These are phyloP conservation scores for Phlebiopsis gigantea DNA, from an alignment of 768 basidiomycete species.

Conservation along the genomic window DNA sequence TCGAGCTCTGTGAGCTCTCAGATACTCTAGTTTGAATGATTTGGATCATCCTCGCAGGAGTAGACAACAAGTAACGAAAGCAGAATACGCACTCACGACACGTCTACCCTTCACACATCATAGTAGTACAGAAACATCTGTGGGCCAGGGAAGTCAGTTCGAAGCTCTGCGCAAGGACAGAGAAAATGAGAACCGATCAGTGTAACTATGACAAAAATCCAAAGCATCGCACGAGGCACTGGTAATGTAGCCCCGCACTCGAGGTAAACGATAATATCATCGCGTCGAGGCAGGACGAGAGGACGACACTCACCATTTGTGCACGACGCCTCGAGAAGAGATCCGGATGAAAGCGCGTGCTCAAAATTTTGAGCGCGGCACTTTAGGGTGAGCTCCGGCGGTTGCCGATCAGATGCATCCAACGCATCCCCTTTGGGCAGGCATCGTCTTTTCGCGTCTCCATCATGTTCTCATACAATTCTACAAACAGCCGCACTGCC, in stretches of 20 bases:
- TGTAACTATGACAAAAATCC: constrained; percentile 85
- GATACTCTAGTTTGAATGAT: constrained; percentile 91
- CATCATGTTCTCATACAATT: too few relatives aligned
- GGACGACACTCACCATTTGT: constrained; percentile 13
- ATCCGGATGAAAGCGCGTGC: neutral
- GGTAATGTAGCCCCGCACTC: constrained; percentile 50
- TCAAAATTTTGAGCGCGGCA: constrained; percentile 11
- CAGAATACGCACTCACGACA: neutral
- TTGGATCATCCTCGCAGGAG: constrained; percentile 46
- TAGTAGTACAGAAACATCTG: neutral
- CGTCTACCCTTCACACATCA: neutral
- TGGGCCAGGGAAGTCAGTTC: constrained; percentile 11
- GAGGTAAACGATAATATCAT: constrained; percentile 49
- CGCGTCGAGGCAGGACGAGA: constrained; percentile 33
- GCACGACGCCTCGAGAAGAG: constrained; percentile 11
- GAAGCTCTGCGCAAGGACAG: neutral
- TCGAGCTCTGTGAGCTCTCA: constrained; percentile 61
- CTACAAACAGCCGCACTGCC: too few relatives aligned
- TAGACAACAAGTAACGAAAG: constrained; percentile 5
- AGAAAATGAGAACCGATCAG: constrained; percentile 51
- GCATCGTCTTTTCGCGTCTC: constrained; percentile 11
- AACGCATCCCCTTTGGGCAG: constrained; percentile 5
- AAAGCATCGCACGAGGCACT: constrained; percentile 49
- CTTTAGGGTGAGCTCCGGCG: constrained; percentile 15
- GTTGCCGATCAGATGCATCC: constrained; percentile 3